These are phyloP conservation scores for Scedosporium minutisporum DNA, from an alignment of 2,329 filamentous ascomycete species.

Conservation along the genomic window DNA sequence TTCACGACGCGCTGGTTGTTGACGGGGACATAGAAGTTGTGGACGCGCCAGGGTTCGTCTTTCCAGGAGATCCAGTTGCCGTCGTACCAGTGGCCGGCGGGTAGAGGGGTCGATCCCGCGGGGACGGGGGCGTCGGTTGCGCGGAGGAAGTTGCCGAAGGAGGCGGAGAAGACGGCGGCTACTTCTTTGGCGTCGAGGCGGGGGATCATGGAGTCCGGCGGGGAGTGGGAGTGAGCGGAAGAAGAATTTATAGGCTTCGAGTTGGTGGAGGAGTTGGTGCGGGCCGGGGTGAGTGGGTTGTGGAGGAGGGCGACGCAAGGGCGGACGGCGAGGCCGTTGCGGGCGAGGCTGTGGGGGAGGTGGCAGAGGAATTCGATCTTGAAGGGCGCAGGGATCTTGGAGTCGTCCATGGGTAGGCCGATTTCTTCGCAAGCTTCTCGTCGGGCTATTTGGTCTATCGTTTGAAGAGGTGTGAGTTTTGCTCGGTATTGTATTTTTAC, in stretches of 20 bases:
- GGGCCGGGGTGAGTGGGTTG: constrained; percentile 24
- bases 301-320: constrained; percentile 73
- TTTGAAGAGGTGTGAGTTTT: neutral
- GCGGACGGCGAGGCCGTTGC: constrained; percentile 63
- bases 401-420: constrained; percentile 66
- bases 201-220: constrained; percentile 63
- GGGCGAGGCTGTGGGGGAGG: constrained; percentile 66
- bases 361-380: constrained; percentile 79
- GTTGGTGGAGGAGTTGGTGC: constrained; percentile 22
- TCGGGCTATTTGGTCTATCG: constrained; percentile 65
- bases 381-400: constrained; percentile 65
- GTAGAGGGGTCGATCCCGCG: constrained; percentile 24
- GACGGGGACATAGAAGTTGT: constrained; percentile 86
- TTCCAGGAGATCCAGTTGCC: constrained; percentile 77
- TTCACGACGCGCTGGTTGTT: constrained; percentile 59
- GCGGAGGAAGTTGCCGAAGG: constrained; percentile 73
- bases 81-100: constrained; percentile 66
- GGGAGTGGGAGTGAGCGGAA: constrained; percentile 18
- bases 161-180: constrained; percentile 84
- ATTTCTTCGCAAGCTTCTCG: constrained; percentile 92
- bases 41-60: constrained; percentile 68
- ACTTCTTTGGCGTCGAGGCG: constrained; percentile 82
- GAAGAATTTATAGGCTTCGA: constrained; percentile 6
- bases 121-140: constrained; percentile 43
- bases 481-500: neutral